Evolutionary conservation across 2,329 filamentous ascomycete species (phyloP), one percentile per base, ranked within the genome.

Genomic region (Sphaerulina vaccinii): DNA sequence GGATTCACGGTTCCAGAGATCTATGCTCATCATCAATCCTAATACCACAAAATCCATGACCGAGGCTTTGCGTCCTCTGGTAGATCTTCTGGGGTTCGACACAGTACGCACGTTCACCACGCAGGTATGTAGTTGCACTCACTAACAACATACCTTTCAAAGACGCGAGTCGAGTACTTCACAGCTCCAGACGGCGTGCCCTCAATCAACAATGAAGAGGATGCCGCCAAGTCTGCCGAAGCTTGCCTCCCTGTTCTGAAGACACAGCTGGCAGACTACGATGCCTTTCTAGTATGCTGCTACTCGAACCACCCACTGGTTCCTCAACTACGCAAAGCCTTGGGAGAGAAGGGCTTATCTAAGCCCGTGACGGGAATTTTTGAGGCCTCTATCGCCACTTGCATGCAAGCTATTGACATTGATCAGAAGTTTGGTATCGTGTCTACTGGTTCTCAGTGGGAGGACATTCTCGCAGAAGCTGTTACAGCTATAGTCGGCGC

Each of bases 221-320:
- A 90, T 66, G 85, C 90, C 5, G 68, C 73, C 1, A 68, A 74
- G 44, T 91, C 86, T 59, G 79, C 83, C 1, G 65, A 78, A 1
- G 79, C 82, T 51, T 87, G 88, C 44, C 72, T 85, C 13, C 72
- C 75, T 1, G 75, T 82, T 53, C 66, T 88, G 5, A 66, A 72
- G 21, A 66, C 74, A 1, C 54, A 71, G 0, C 66, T 79, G 0
- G 53, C 68, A 2, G 62, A 71, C 22, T 83, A 88, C 68, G 84
- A 93, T 65, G 90, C 79, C n/a, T 85, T 95, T 56, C 78, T 96
- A 0, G 80, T 96, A 2, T 90, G 90, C 16, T 96, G 92, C 73
- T 97, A 89, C 73, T 93, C 88, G 54, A 83, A 87, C 1, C 90
- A 96, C 65, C 84, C 87, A 0, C 79, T 96, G 0, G 88, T 95